Evolutionary conservation across 2,329 filamentous ascomycete genomes (phyloP).

Genomic region (Xylaria sp.): DNA sequence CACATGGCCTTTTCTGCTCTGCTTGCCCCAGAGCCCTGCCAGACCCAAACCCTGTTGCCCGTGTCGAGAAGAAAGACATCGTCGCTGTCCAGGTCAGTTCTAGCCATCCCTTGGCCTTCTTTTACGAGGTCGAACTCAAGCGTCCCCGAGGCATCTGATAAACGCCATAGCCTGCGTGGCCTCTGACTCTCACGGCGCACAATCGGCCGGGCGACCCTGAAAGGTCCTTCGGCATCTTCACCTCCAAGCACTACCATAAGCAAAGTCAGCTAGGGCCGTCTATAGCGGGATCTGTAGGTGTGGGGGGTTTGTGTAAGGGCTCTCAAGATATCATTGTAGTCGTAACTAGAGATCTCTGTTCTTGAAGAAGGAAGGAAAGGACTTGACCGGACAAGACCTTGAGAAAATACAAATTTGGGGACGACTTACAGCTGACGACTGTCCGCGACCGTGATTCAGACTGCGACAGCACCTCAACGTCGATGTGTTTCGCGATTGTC

Average conservation of each 20-base stretch:
- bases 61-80: constrained; percentile 73
- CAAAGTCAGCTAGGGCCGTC: background rate
- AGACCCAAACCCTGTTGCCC: constrained; percentile 71
- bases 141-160: constrained; percentile 70
- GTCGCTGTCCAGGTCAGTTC: constrained; percentile 64
- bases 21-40: constrained; percentile 71
- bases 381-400: background rate
- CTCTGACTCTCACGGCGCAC: constrained; percentile 40
- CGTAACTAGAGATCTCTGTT: background rate
- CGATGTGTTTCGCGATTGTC: constrained; percentile 70
- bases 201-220: constrained; percentile 40
- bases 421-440: constrained; percentile 57
- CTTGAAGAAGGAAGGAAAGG: background rate
- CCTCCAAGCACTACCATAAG: constrained; percentile 59
- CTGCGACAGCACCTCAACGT: constrained; percentile 74
- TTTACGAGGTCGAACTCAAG: constrained; percentile 69
- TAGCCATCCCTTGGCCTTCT: constrained; percentile 59
- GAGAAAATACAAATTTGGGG: background rate
- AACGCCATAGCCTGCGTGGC: constrained; percentile 65
- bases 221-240: constrained; percentile 48
- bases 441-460: constrained; percentile 65
- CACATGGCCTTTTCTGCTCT: constrained; percentile 68
- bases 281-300: background rate
- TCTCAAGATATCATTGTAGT: background rate
- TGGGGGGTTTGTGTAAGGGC: background rate